These are phyloP conservation scores for Lasiosphaeria hispida DNA, from an alignment of 495 filamentous ascomycete genomes.

Conservation along the genomic window DNA sequence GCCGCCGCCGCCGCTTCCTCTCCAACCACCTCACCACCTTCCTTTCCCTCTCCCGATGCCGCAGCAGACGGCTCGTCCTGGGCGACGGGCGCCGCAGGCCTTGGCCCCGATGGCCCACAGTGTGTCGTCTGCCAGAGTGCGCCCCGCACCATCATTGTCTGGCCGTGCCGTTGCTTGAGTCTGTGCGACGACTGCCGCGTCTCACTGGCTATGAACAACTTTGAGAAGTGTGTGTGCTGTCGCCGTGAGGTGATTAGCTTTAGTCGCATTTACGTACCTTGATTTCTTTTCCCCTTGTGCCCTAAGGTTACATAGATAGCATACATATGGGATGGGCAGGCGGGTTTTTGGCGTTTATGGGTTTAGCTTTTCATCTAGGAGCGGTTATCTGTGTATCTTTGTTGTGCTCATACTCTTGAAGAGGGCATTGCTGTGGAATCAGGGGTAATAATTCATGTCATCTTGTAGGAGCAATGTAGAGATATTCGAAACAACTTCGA, in stretches of 20 bases:
- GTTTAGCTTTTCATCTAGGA: too few species aligned
- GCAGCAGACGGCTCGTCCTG: slow-evolving; percentile 44
- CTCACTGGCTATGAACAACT: slow-evolving; percentile 93
- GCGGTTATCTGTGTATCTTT: too few species aligned
- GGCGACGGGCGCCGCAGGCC: slow-evolving; percentile 64
- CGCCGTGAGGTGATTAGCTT: slow-evolving; percentile 82
- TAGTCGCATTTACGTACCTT: slow-evolving; percentile 87
- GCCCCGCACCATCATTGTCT: slow-evolving; percentile 88
- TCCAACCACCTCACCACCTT: not conserved
- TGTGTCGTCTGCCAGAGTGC: slow-evolving; percentile 90
- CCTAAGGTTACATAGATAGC: too few species aligned
- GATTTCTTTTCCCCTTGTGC: slow-evolving; percentile 16
- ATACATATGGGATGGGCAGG: too few species aligned
- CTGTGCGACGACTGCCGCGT: slow-evolving; percentile 94
- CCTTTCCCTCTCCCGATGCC: not conserved
- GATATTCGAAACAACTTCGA: too few species aligned
- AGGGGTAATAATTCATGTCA: too few species aligned
- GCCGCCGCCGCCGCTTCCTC: slow-evolving; percentile 14
- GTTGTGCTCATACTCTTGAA: too few species aligned
- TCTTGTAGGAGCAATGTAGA: too few species aligned
- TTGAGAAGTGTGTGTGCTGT: slow-evolving; percentile 91
- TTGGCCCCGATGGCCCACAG: slow-evolving; percentile 73
- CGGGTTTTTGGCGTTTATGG: too few species aligned
- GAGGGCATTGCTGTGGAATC: too few species aligned
- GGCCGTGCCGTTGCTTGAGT: slow-evolving; percentile 93